Conservation (phyloP, 2,329 filamentous ascomycete genomes). For the Chalara sp. region DNA sequence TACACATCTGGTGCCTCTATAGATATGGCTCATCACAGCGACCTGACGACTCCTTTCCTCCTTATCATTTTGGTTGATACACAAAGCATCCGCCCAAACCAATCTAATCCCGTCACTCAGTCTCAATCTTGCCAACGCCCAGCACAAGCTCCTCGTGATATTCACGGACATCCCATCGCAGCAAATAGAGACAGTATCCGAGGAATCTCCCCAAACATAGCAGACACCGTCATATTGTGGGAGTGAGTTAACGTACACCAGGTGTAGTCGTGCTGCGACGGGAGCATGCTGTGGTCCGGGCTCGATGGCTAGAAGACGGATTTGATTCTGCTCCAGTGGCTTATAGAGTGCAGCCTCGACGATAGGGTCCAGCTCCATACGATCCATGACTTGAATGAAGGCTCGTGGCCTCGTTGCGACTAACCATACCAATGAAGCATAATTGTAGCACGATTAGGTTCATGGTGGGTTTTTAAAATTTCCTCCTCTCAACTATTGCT, state of each 20-base stretch:
- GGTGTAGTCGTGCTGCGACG: background rate
- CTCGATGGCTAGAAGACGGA: background rate
- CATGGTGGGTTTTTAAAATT: too few relatives aligned
- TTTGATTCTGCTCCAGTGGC: background rate
- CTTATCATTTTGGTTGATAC: background rate
- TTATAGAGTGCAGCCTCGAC: background rate
- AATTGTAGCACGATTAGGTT: too few relatives aligned
- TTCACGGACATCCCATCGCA: background rate
- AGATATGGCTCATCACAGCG: background rate
- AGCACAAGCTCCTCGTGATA: background rate
- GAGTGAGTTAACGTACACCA: background rate
- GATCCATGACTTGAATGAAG: too few relatives aligned
- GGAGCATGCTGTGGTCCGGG: background rate
- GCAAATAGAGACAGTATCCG: background rate
- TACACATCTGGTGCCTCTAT: background rate
- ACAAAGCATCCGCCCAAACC: background rate
- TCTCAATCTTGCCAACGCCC: background rate
- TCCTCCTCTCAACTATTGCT: too few relatives aligned
- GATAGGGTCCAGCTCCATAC: too few relatives aligned
- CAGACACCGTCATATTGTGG: background rate
- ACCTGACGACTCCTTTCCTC: background rate
- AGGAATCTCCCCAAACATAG: background rate
- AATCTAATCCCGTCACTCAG: background rate
- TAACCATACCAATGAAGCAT: too few relatives aligned
- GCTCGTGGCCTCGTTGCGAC: too few relatives aligned